These are phyloP conservation scores for Onygena corvina DNA, from an alignment of 2,329 filamentous ascomycete species.

Conservation along the genomic window DNA sequence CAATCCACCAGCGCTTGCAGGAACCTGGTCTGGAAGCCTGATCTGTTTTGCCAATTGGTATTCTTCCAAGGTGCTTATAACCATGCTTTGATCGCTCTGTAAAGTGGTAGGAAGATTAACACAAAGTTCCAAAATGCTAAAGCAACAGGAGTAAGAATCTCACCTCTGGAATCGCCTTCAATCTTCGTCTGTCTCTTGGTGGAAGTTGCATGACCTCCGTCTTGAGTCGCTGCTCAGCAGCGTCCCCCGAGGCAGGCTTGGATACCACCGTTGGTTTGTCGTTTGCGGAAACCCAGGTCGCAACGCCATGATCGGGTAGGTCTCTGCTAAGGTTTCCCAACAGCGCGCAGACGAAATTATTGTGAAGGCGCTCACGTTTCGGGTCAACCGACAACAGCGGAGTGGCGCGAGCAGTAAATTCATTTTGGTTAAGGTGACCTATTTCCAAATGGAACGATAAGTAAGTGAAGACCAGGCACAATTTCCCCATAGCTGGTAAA, in stretches of 20 bases:
- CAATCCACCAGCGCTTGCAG: constrained; percentile 58
- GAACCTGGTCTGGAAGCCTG: constrained; percentile 49
- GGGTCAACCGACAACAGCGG: constrained; percentile 43
- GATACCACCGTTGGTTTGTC: constrained; percentile 40
- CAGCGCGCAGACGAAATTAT: constrained; percentile 48
- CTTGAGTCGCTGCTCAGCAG: constrained; percentile 51
- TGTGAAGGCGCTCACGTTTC: constrained; percentile 48
- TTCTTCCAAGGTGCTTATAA: constrained; percentile 30
- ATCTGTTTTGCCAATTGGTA: constrained; percentile 38
- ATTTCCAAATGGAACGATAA: constrained; percentile 7
- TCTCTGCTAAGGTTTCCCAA: constrained; percentile 49
- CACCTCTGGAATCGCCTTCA: constrained; percentile 45
- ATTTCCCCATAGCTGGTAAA: constrained; percentile 13
- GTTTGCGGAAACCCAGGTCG: constrained; percentile 52
- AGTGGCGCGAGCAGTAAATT: constrained; percentile 46
- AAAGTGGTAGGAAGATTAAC: constrained; percentile 10
- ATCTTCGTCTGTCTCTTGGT: constrained; percentile 46
- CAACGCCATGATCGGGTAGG: constrained; percentile 49
- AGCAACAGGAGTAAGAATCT: constrained; percentile 9
- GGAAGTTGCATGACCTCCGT: constrained; percentile 52
- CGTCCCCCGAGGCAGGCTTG: constrained; percentile 46
- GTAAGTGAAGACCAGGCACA: constrained; percentile 7
- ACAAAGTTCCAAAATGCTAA: too few relatives aligned
- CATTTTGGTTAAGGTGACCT: constrained; percentile 50
- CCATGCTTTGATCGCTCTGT: constrained; percentile 29